Percentiles rank a stretch among this genome's conserved stretches.
Evolutionary conservation across 352 stramenopile species (phyloP).

Genomic region (Phytophthora syringae): DNA sequence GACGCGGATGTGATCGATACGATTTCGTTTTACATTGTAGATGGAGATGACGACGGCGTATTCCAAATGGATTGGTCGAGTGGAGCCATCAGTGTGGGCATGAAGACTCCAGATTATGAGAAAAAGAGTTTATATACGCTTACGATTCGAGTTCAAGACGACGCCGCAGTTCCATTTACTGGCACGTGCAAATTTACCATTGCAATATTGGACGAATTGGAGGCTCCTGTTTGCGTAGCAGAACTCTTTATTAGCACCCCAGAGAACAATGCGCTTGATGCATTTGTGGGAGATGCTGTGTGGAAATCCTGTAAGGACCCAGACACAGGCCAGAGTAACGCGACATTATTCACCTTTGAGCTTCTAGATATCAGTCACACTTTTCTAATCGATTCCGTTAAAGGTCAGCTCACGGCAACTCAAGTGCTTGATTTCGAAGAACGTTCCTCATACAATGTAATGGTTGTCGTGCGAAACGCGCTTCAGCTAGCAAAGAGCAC

Average conservation of each 20-base stretch:
- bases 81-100: conserved; percentile 45
- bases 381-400: conserved; percentile 13
- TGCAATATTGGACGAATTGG: conserved; percentile 51
- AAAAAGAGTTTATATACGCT: conserved; percentile 41
- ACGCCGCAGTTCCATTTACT: conserved; percentile 42
- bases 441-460: conserved; percentile 14
- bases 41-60: conserved; percentile 44
- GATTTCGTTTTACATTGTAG: conserved; percentile 47
- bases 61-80: conserved; percentile 57
- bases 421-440: conserved; percentile 28
- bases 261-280: conserved; percentile 42
- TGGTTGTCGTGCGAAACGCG: conserved; percentile 22
- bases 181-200: conserved; percentile 43
- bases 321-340: conserved; percentile 37
- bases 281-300: conserved; percentile 36
- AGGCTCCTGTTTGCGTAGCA: conserved; percentile 18
- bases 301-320: conserved; percentile 55
- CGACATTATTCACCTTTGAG: conserved; percentile 48
- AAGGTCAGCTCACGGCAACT: conserved; percentile 15
- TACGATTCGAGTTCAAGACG: conserved; percentile 50
- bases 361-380: conserved; percentile 12
- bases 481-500: conserved; percentile 26
- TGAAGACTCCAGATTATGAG: conserved; percentile 57
- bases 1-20: conserved; percentile 45
- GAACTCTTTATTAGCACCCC: background rate